phyloP scores from a whole-genome alignment of 768 basidiomycete genomes.

The Boletus subcaerulescens region DNA sequence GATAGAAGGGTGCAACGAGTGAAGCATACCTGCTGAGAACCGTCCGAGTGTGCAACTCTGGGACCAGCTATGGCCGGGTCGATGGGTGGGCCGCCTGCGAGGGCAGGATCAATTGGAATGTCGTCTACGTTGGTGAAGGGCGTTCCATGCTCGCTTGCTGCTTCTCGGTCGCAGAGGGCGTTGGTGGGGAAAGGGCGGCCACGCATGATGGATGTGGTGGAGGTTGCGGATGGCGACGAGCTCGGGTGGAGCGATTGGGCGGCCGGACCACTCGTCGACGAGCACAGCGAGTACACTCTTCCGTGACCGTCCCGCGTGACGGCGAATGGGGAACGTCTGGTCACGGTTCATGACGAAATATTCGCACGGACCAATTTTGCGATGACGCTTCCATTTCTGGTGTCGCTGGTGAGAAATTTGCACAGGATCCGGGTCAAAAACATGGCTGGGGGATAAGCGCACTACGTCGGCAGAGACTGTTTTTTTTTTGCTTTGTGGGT shows the following conservation, averaged over 20 bases:
- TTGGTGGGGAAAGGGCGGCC: constrained; percentile 51
- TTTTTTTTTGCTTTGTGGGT: background rate
- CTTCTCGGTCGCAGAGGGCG: constrained; percentile 50
- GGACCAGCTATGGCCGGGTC: constrained; percentile 49
- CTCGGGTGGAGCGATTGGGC: constrained; percentile 8
- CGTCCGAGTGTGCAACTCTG: constrained; percentile 12
- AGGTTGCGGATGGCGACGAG: constrained; percentile 14
- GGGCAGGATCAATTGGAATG: constrained; percentile 82
- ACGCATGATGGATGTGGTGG: constrained; percentile 44
- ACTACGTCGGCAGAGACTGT: background rate
- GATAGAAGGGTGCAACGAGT: constrained; percentile 16
- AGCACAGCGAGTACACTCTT: constrained; percentile 34
- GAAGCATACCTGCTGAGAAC: constrained; percentile 38
- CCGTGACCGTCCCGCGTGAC: constrained; percentile 34
- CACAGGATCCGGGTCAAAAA: constrained; percentile 4
- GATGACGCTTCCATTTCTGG: constrained; percentile 10
- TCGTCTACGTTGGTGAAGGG: constrained; percentile 56
- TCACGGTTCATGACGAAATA: constrained; percentile 28
- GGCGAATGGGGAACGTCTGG: constrained; percentile 19
- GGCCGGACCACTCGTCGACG: constrained; percentile 34
- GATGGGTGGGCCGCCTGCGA: constrained; percentile 45
- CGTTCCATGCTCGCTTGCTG: constrained; percentile 57
- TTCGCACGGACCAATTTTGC: background rate
- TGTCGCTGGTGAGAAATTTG: background rate
- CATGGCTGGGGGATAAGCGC: no score